Base-by-base conservation (phyloP, 257 asterid genomes). In the Linaria vulgaris region DNA sequence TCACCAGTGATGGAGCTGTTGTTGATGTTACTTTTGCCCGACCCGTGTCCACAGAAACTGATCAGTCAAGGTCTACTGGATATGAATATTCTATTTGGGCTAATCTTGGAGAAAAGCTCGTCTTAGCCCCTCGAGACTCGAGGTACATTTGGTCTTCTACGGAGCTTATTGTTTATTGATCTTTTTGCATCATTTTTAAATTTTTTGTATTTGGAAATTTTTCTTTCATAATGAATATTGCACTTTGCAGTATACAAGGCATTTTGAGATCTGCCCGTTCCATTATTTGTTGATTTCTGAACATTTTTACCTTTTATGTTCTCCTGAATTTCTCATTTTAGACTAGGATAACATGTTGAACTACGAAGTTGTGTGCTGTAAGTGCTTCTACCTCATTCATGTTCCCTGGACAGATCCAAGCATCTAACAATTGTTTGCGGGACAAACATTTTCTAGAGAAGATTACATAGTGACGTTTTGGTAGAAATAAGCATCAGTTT, bases 51-150 rank as follows among this genome's bases (percentile, higher is more conserved):
- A 20, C 78, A 56, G 83, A 81, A 69, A 72, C 48, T 63, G 85
- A 79, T 76, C 82, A 78, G 67, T 64, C 78, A 19, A 65, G 56
- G 60, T 71, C 56, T 60, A 79, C 86, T 57, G 71, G 70, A 55
- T 92, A 85, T 47, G 88, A 80, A 72, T 92, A 86, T 78, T 83
- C 94, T 50, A 54, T 82, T 60, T 92, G 98, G 98, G 94, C 96
- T 31, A 82, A 66, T 70, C 75, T 77, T 34, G 91, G 96, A 51
- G 85, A 79, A 65, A 72, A 74, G 59, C 86, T 86, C 59, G 74
- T 70, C 67, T 79, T 88, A 82, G 79, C 83, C 68, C 98, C 98
- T 60, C 79, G 70, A 37, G 98, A 92, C 71, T 73, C 82, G 3
- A 67, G 95, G 98, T 91, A 87, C 61, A 79, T 64, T 23, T 70